phyloP scores from a whole-genome alignment of 257 asterid species.

The Scutellaria barbata region DNA sequence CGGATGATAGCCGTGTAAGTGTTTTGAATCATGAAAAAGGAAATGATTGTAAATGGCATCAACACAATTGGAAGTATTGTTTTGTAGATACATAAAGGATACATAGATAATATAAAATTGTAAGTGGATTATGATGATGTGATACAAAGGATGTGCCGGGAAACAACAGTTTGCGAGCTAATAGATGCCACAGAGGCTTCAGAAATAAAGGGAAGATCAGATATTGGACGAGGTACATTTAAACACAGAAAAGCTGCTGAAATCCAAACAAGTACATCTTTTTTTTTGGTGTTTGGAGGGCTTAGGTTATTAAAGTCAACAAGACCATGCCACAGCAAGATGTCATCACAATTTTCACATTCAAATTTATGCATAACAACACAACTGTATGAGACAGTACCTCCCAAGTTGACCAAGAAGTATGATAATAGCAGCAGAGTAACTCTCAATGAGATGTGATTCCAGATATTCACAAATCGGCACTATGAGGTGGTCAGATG shows the following conservation, averaged over 20 bases:
- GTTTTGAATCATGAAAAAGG: slow-evolving; percentile 1
- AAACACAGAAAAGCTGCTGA: background rate
- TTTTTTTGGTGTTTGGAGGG: background rate
- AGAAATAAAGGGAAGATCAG: background rate
- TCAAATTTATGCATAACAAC: background rate
- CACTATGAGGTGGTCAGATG: slow-evolving; percentile 50
- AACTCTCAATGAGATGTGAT: slow-evolving; percentile 47
- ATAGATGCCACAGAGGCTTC: too few species aligned
- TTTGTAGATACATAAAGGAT: too few species aligned
- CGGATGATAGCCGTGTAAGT: slow-evolving; percentile 15
- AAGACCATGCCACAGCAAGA: slow-evolving; percentile 16
- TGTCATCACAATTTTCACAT: slow-evolving; percentile 4
- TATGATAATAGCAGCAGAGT: slow-evolving; percentile 55
- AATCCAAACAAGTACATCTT: background rate
- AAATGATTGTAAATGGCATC: background rate
- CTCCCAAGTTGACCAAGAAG: slow-evolving; percentile 93
- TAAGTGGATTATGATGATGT: background rate
- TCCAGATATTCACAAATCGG: slow-evolving; percentile 56
- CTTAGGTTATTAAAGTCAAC: background rate
- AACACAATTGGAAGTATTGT: background rate
- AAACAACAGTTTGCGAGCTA: too few species aligned
- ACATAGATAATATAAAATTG: background rate
- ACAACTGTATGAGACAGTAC: slow-evolving; percentile 43
- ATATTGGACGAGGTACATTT: background rate
- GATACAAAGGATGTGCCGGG: too few species aligned